These are phyloP conservation scores for Heterococcus sp. DNA, from an alignment of 108 stramenopile species.

Conservation along the genomic window DNA sequence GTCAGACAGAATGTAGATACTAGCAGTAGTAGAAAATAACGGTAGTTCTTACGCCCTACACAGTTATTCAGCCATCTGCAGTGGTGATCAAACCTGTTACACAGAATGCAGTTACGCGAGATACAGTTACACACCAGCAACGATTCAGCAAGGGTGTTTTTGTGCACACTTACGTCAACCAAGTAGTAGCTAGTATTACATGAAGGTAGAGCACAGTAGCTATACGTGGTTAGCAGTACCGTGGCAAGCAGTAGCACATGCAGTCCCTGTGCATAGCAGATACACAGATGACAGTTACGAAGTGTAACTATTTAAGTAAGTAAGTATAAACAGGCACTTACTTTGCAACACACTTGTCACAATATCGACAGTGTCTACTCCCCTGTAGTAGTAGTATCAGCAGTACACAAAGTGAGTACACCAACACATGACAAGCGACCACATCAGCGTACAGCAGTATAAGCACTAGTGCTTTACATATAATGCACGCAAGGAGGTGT, in stretches of 20 bases:
- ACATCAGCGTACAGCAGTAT: neutral
- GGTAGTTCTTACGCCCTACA: slow-evolving; percentile 72
- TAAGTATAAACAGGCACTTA: neutral
- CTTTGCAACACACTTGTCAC: slow-evolving; percentile 79
- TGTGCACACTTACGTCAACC: no score
- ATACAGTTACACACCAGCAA: no score
- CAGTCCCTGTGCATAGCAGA: no score
- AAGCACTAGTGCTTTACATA: neutral
- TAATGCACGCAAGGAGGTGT: neutral
- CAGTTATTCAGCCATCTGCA: slow-evolving; percentile 92
- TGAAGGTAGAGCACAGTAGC: no score
- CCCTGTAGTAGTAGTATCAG: neutral
- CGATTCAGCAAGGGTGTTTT: no score
- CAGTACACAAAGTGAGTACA: neutral
- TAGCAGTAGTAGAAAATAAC: slow-evolving; percentile 58
- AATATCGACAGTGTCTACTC: slow-evolving; percentile 86
- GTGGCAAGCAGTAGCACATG: no score
- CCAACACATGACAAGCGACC: neutral
- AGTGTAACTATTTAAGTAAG: no score
- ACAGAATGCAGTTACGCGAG: neutral
- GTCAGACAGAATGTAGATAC: slow-evolving; percentile 57
- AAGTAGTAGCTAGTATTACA: no score
- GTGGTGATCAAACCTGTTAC: slow-evolving; percentile 82
- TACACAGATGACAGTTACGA: no score
- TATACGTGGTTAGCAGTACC: no score